These are phyloP conservation scores for Nidularia pulvinata DNA, from an alignment of 768 basidiomycete species.

Conservation along the genomic window DNA sequence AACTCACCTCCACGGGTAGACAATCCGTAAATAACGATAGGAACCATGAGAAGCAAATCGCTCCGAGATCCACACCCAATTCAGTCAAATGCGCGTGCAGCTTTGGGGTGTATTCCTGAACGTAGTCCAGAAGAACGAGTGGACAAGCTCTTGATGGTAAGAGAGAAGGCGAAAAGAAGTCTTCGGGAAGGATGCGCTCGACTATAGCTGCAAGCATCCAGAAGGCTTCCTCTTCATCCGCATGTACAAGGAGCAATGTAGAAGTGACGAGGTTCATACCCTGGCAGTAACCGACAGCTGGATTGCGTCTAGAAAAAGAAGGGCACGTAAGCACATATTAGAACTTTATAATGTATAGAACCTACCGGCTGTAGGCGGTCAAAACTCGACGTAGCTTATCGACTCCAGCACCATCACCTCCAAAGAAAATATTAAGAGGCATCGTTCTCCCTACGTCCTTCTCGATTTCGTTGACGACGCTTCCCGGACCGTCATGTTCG, in stretches of 20 bases:
- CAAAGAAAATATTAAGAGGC: slow-evolving; percentile 96
- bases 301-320: slow-evolving; percentile 68
- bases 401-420: slow-evolving; percentile 94
- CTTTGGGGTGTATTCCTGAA: slow-evolving; percentile 75
- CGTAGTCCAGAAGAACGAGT: slow-evolving; percentile 85
- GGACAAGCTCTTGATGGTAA: slow-evolving; percentile 95
- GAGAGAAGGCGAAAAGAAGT: slow-evolving; percentile 93
- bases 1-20: slow-evolving; percentile 85
- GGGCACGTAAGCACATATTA: not conserved
- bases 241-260: slow-evolving; percentile 88
- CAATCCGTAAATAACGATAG: slow-evolving; percentile 96
- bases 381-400: slow-evolving; percentile 89
- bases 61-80: slow-evolving; percentile 87
- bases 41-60: slow-evolving; percentile 99
- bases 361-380: slow-evolving; percentile 90
- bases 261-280: slow-evolving; percentile 97
- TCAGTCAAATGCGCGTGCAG: slow-evolving; percentile 74
- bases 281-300: slow-evolving; percentile 92
- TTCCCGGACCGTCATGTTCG: slow-evolving; percentile 38
- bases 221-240: slow-evolving; percentile 96
- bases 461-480: slow-evolving; percentile 83
- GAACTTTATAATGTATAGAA: slow-evolving; percentile 3
- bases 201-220: slow-evolving; percentile 93
- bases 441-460: slow-evolving; percentile 93
- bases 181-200: slow-evolving; percentile 84